A percentile compares a stretch with the other conserved stretches of the same genome.
These are phyloP conservation scores for Theobroma cacao DNA, from an alignment of 345 rosid species.

Conservation along the genomic window DNA sequence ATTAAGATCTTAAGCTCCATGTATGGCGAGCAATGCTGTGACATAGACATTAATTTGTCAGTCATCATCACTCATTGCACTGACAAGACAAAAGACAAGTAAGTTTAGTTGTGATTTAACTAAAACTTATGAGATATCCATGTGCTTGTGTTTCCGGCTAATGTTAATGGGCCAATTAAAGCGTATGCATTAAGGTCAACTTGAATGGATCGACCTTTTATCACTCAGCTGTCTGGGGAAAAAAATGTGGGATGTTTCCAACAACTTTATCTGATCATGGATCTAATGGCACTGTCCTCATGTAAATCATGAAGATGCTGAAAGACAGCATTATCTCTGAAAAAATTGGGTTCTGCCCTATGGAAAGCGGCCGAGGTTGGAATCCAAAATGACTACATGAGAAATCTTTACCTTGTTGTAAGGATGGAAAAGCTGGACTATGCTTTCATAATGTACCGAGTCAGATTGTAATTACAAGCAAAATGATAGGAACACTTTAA, in stretches of 20 bases:
- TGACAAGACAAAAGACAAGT: constrained; percentile 30
- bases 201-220: background rate
- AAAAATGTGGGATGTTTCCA: constrained; percentile 23
- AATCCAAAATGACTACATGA: background rate
- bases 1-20: constrained; percentile 25
- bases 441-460: background rate
- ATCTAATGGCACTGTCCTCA: background rate
- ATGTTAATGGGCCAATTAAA: constrained; percentile 34
- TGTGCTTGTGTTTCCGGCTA: constrained; percentile 44
- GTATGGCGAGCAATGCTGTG: constrained; percentile 22
- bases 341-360: background rate
- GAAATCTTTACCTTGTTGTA: background rate
- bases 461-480: background rate
- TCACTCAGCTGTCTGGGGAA: background rate
- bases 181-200: constrained; percentile 17
- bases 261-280: background rate
- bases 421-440: background rate
- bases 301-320: background rate
- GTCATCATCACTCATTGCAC: constrained; percentile 26
- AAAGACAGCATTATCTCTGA: background rate
- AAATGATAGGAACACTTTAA: too few relatives aligned
- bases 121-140: constrained; percentile 27
- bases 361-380: background rate
- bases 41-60: constrained; percentile 16
- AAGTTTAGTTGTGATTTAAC: constrained; percentile 32